Evolutionary conservation across 2,329 filamentous ascomycete species (phyloP).

Genomic region (Metarhizium robertsii): DNA sequence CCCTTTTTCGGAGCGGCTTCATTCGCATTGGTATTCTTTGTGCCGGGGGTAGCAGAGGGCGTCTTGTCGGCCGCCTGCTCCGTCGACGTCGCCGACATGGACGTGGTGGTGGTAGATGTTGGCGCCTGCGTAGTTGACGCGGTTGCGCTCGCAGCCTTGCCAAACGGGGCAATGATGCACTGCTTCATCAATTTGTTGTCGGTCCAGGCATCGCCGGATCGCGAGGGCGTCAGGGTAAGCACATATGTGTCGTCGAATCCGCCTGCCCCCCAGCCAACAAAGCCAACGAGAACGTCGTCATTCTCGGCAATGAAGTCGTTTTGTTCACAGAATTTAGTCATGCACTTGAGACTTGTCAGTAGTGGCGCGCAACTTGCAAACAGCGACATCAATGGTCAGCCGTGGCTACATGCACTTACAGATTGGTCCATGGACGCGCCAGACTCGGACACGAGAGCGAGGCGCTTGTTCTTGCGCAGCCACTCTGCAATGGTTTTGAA

Average conservation of each 20-base stretch:
- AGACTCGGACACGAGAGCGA: conserved; percentile 43
- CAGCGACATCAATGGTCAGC: neutral
- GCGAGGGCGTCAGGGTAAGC: conserved; percentile 31
- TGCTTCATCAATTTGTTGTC: conserved; percentile 33
- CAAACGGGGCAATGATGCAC: conserved; percentile 30
- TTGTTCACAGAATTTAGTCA: conserved; percentile 34
- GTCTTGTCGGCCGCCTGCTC: neutral
- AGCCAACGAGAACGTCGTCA: conserved; percentile 36
- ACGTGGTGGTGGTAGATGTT: neutral
- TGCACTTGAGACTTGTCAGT: conserved; percentile 23
- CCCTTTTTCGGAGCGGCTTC: neutral
- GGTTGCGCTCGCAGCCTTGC: neutral
- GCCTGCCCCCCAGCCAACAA: conserved; percentile 37
- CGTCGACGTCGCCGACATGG: neutral
- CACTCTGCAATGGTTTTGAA: conserved; percentile 38
- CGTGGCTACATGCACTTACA: conserved; percentile 16
- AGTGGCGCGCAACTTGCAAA: neutral
- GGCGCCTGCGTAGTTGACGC: neutral
- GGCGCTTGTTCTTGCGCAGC: conserved; percentile 35
- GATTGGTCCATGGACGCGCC: conserved; percentile 35
- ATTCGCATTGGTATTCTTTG: neutral
- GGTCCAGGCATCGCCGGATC: conserved; percentile 14
- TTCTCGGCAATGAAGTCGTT: conserved; percentile 36
- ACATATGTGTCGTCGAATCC: conserved; percentile 32
- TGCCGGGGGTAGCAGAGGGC: neutral